A percentile compares a stretch with the other conserved stretches of the same genome.
These are phyloP conservation scores for Pythium vanterpoolii DNA, from an alignment of 352 stramenopile genomes.

Conservation along the genomic window DNA sequence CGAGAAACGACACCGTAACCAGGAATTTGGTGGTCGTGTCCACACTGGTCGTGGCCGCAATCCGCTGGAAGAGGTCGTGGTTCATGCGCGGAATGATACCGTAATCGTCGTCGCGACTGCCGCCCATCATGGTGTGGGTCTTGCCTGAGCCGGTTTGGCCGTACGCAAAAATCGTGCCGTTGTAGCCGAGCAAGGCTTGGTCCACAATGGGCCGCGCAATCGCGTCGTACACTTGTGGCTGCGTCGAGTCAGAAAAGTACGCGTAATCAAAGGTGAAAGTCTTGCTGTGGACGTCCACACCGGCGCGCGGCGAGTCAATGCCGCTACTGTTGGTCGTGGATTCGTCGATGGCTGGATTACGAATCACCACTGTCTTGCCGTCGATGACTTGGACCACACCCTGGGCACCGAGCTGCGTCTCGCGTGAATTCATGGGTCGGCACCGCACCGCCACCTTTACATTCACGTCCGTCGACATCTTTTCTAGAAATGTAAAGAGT, in stretches of 20 bases:
- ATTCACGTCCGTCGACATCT: constrained; percentile 70
- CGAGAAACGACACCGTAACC: constrained; percentile 91
- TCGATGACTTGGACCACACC: constrained; percentile 60
- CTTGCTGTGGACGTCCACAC: constrained; percentile 20
- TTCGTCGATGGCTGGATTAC: constrained; percentile 23
- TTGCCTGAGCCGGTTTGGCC: constrained; percentile 58
- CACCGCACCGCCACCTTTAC: constrained; percentile 89
- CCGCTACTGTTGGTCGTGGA: background rate
- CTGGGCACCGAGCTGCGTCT: constrained; percentile 55
- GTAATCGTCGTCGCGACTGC: constrained; percentile 46
- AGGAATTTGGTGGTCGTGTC: constrained; percentile 66
- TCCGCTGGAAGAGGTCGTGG: constrained; percentile 71
- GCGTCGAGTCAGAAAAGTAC: constrained; percentile 70
- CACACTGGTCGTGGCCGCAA: constrained; percentile 28
- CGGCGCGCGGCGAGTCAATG: constrained; percentile 10
- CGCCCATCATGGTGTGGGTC: constrained; percentile 74
- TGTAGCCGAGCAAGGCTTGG: constrained; percentile 79
- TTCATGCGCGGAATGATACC: constrained; percentile 92
- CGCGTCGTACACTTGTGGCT: constrained; percentile 77
- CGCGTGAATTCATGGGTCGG: constrained; percentile 79
- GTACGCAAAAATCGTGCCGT: constrained; percentile 82
- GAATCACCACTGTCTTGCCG: constrained; percentile 54
- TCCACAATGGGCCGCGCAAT: constrained; percentile 75
- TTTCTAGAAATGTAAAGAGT: background rate
- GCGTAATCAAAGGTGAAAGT: constrained; percentile 87